phyloP scores from a whole-genome alignment of 106 monocot genomes.

The Xerophyta viscosa region DNA sequence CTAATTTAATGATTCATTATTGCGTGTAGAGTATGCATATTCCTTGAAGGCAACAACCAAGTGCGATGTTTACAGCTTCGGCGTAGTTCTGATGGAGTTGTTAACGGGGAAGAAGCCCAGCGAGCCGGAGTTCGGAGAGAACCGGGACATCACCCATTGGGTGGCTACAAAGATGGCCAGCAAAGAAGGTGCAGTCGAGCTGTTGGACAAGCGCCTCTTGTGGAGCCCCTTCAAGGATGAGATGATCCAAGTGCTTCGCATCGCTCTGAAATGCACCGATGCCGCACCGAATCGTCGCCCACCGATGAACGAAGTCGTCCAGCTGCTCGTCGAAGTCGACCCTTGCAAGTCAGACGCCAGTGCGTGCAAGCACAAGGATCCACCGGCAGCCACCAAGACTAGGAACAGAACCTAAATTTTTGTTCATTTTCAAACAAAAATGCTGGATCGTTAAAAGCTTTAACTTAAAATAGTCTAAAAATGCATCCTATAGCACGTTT shows the following conservation, averaged over 20 bases:
- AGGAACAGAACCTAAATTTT: not conserved
- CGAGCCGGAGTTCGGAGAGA: constrained; percentile 80
- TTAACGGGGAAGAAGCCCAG: constrained; percentile 83
- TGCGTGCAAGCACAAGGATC: constrained; percentile 31
- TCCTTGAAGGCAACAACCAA: constrained; percentile 85
- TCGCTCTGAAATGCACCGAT: constrained; percentile 77
- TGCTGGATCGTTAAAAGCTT: no score
- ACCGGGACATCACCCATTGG: constrained; percentile 65
- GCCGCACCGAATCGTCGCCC: constrained; percentile 51
- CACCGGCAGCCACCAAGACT: constrained; percentile 4
- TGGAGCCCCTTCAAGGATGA: constrained; percentile 62
- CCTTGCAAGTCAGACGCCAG: constrained; percentile 24
- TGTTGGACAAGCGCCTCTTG: constrained; percentile 48
- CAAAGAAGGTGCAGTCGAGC: constrained; percentile 43
- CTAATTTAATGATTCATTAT: no score
- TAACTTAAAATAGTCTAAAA: no score
- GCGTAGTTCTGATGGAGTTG: constrained; percentile 94
- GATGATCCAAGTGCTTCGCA: constrained; percentile 55
- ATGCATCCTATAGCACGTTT: no score
- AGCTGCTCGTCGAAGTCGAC: constrained; percentile 53
- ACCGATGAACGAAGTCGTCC: constrained; percentile 85
- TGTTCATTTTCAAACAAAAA: no score
- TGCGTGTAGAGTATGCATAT: constrained; percentile 81
- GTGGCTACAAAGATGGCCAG: constrained; percentile 42
- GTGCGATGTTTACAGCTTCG: constrained; percentile 97